A percentile compares a stretch with the other conserved stretches of the same genome.
phyloP scores from a whole-genome alignment of 306 rosid species.

The Begonia masoniana region DNA sequence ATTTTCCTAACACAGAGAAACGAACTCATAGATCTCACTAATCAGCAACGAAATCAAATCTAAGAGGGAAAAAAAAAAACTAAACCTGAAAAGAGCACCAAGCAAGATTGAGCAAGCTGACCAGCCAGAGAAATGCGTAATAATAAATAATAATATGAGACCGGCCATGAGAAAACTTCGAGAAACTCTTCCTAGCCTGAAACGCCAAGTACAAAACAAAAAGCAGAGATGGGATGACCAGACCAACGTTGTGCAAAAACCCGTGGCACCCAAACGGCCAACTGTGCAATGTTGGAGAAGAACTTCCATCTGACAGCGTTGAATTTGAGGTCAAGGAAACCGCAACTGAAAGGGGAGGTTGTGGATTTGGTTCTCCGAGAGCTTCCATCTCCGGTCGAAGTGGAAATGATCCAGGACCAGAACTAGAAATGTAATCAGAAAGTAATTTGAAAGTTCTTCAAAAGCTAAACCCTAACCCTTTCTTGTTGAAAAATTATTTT shows the following conservation, averaged over 20 bases:
- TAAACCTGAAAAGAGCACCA: slow-evolving; percentile 83
- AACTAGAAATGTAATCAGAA: too few species aligned
- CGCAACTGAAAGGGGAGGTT: slow-evolving; percentile 21
- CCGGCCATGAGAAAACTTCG: slow-evolving; percentile 41
- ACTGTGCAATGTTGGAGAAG: slow-evolving; percentile 16
- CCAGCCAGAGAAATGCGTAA: slow-evolving; percentile 42
- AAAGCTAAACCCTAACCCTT: too few species aligned
- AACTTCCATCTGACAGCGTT: slow-evolving; percentile 13
- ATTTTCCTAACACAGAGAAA: too few species aligned
- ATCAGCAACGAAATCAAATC: too few species aligned
- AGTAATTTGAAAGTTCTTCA: too few species aligned
- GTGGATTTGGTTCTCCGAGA: slow-evolving; percentile 21
- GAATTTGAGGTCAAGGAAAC: slow-evolving; percentile 19
- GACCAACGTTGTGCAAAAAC: slow-evolving; percentile 32
- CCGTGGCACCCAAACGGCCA: slow-evolving; percentile 66
- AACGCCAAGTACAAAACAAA: slow-evolving; percentile 32
- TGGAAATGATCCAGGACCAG: too few species aligned
- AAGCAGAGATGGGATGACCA: slow-evolving; percentile 27
- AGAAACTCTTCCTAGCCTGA: slow-evolving; percentile 34
- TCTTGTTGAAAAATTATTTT: too few species aligned
- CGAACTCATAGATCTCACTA: too few species aligned
- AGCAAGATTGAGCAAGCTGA: slow-evolving; percentile 40
- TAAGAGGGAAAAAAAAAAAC: too few species aligned
- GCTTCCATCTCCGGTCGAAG: slow-evolving; percentile 15
- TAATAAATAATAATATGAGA: slow-evolving; percentile 41